Percentiles rank a stretch among this genome's conserved stretches.
These are phyloP conservation scores for Cercospora canescens DNA, from an alignment of 2,329 filamentous ascomycete species.

Conservation along the genomic window DNA sequence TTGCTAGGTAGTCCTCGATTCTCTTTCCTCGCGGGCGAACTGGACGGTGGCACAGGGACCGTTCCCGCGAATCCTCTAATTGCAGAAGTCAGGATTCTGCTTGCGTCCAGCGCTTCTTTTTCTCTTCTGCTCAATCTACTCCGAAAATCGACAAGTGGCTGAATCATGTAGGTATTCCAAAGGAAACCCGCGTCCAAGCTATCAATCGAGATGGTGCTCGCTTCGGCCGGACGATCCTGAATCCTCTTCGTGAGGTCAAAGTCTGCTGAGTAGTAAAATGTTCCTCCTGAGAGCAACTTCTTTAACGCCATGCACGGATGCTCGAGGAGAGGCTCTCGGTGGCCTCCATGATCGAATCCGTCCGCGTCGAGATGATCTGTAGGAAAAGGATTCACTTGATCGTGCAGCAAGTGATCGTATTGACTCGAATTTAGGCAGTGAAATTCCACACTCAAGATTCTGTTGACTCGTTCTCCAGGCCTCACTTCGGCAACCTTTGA, in stretches of 20 bases:
- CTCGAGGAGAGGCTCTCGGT: conserved; percentile 71
- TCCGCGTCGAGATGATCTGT: conserved; percentile 56
- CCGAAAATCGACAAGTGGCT: conserved; percentile 85
- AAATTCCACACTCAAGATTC: conserved; percentile 85
- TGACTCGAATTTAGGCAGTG: conserved; percentile 84
- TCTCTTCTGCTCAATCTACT: conserved; percentile 75
- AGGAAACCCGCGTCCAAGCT: conserved; percentile 90
- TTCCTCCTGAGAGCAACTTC: conserved; percentile 88
- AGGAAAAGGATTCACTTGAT: conserved; percentile 57
- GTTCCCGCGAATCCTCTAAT: conserved; percentile 91
- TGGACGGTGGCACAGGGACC: conserved; percentile 76
- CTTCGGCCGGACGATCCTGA: conserved; percentile 67
- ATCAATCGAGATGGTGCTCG: conserved; percentile 80
- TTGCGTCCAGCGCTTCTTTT: conserved; percentile 77
- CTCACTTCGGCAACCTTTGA: conserved; percentile 77
- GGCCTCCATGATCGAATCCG: conserved; percentile 54
- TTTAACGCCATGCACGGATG: conserved; percentile 89
- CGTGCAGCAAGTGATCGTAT: conserved; percentile 74
- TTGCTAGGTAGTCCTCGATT: conserved; percentile 75
- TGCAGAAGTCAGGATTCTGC: conserved; percentile 85
- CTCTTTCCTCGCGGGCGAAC: conserved; percentile 67
- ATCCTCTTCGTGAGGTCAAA: conserved; percentile 94
- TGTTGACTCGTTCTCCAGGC: conserved; percentile 85
- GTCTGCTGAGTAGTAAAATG: conserved; percentile 98
- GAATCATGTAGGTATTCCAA: conserved; percentile 99